Evolutionary conservation across 331 rosid genomes (phyloP).

Genomic region (Saraca asoca): DNA sequence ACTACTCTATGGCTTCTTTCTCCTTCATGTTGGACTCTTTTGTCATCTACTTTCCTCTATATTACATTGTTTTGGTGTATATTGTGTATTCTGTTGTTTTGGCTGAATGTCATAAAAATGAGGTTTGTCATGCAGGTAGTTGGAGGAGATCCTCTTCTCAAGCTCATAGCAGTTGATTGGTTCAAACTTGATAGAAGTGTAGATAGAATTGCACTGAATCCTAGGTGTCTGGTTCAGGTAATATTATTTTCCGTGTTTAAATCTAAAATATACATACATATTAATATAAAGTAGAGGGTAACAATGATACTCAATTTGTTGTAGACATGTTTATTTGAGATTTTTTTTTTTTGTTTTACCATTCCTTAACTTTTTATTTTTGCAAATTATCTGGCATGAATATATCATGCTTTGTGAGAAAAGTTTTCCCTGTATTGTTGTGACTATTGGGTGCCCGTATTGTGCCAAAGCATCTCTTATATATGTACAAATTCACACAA

Average conservation of each 20-base stretch:
- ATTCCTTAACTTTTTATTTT: not conserved
- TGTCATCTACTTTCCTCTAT: not conserved
- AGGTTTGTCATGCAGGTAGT: constrained; percentile 55
- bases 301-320: constrained; percentile 16
- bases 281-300: constrained; percentile 9
- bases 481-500: too few species aligned
- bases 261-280: constrained; percentile 15
- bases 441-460: too few species aligned
- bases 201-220: constrained; percentile 74
- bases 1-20: constrained; percentile 10
- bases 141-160: constrained; percentile 97
- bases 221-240: constrained; percentile 84
- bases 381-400: constrained; percentile 17
- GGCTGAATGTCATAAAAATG: constrained; percentile 26
- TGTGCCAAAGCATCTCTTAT: not conserved
- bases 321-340: not conserved
- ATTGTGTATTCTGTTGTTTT: constrained; percentile 27
- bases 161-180: constrained; percentile 88
- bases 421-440: constrained; percentile 6
- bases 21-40: constrained; percentile 14
- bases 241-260: constrained; percentile 14
- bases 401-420: not conserved
- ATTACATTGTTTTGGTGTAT: constrained; percentile 19
- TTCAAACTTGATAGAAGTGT: constrained; percentile 57
- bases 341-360: not conserved